Base-by-base conservation (phyloP, 305 asterid genomes). In the Fraxinus sp. region DNA sequence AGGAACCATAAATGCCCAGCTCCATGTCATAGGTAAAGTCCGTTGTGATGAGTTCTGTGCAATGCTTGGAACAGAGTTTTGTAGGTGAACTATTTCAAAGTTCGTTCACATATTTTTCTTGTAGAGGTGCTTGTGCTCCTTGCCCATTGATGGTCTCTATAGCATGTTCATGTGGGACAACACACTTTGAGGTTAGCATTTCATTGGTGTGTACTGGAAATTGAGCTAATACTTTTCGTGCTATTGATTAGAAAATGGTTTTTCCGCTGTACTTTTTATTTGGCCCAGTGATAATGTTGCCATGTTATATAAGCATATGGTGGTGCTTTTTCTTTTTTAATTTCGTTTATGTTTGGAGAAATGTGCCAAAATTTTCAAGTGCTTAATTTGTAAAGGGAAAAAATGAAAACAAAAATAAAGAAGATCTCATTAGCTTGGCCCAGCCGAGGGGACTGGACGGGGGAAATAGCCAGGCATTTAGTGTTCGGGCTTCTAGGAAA, bases 1-100 rank as follows among this genome's bases (percentile, higher is more conserved):
- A 89, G 97, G 89, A 95, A 94, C 85, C 99, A 95, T 87, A 95
- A 95, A 92, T 95, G 99, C 85, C 97, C 96, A 37, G 90, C 99
- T 79, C 99, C 99, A 77, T 95, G 99, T 87, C 99, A 95, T 82
- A 92, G 98, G 99, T 93, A 87, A 83, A 62, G 75, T 78, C 76
- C 36, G 10, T 64, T 83, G 80, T 70, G 64, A 59, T 76, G 52
- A 1, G 33, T 85, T 83, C 77, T 57, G 20, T 76, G 14, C 49
- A 16, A 35, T 74, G 28, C 46, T 36, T 64, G 41, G 81, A 79
- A 68, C 26, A 79, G 57, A 66, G 71, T 76, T 80, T 77, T 75
- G 5, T 75, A 39, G 24, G 77, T 78, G 71, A 70, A 76, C 28
- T 77, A 28, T 68, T 52, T 26, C 26, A n/a, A 70, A 70, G 22